Evolutionary conservation across 2,329 filamentous ascomycete genomes (phyloP).

Genomic region (Colletotrichum karsti): DNA sequence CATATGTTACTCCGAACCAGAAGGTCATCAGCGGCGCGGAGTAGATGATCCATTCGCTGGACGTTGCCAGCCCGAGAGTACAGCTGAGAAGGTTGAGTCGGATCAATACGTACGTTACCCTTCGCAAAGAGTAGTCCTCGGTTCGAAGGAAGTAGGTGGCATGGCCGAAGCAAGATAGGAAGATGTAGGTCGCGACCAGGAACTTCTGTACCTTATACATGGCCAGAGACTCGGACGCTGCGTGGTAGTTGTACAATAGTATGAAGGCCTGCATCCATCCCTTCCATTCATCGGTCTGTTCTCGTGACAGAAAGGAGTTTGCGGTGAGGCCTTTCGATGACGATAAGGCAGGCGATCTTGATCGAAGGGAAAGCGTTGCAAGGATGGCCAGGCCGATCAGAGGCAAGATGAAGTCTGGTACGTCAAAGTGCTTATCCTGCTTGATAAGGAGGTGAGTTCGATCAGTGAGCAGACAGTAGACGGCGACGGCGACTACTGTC

Average conservation of each 20-base stretch:
- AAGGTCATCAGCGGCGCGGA: conserved; percentile 67
- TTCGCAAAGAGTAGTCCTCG: conserved; percentile 63
- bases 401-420: conserved; percentile 33
- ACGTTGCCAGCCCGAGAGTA: conserved; percentile 62
- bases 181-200: conserved; percentile 66
- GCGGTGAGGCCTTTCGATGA: background rate
- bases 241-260: conserved; percentile 65
- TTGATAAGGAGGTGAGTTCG: conserved; percentile 63
- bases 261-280: conserved; percentile 69
- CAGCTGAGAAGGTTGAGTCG: conserved; percentile 66
- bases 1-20: conserved; percentile 68
- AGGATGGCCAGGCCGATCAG: conserved; percentile 36
- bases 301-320: conserved; percentile 50
- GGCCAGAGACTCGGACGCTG: conserved; percentile 53
- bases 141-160: conserved; percentile 65
- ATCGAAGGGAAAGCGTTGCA: conserved; percentile 15
- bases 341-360: background rate
- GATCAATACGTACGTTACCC: conserved; percentile 56
- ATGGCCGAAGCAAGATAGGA: conserved; percentile 70
- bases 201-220: conserved; percentile 65
- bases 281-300: conserved; percentile 72
- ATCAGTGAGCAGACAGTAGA: conserved; percentile 63
- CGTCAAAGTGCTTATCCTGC: conserved; percentile 53
- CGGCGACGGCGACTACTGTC: conserved; percentile 29
- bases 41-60: conserved; percentile 59